Evolutionary conservation across 179 eudicot species (phyloP).

Genomic region (Spergularia azorica): DNA sequence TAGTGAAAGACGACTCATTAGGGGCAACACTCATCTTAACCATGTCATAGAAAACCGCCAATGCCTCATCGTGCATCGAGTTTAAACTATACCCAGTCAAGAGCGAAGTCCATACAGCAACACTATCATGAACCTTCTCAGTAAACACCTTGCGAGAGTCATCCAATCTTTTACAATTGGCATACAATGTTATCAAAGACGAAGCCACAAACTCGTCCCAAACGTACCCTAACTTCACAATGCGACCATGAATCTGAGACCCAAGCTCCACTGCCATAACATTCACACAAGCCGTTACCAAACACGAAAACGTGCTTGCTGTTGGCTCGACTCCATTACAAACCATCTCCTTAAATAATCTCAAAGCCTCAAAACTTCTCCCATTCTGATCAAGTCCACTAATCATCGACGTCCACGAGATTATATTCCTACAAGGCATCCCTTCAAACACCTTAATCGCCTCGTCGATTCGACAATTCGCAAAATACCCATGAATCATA

Average conservation of each 20-base stretch:
- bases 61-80: constrained; percentile 50
- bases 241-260: constrained; percentile 57
- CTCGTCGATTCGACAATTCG: constrained; percentile 49
- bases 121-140: constrained; percentile 52
- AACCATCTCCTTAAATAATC: constrained; percentile 51
- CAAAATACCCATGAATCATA: constrained; percentile 72
- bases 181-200: constrained; percentile 71
- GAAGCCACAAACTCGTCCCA: constrained; percentile 54
- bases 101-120: constrained; percentile 85
- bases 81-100: constrained; percentile 66
- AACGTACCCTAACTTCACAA: constrained; percentile 49
- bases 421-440: constrained; percentile 64
- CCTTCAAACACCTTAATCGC: constrained; percentile 54
- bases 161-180: constrained; percentile 58
- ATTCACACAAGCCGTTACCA: constrained; percentile 65
- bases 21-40: constrained; percentile 50
- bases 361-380: constrained; percentile 55
- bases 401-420: constrained; percentile 85
- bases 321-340: constrained; percentile 42
- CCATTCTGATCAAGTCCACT: constrained; percentile 81
- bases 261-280: constrained; percentile 40
- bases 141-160: constrained; percentile 48
- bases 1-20: constrained; percentile 81
- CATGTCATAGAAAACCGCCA: constrained; percentile 60
- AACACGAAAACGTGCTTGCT: constrained; percentile 48